Evolutionary conservation across 345 rosid genomes (phyloP).

Genomic region (Draba incana): DNA sequence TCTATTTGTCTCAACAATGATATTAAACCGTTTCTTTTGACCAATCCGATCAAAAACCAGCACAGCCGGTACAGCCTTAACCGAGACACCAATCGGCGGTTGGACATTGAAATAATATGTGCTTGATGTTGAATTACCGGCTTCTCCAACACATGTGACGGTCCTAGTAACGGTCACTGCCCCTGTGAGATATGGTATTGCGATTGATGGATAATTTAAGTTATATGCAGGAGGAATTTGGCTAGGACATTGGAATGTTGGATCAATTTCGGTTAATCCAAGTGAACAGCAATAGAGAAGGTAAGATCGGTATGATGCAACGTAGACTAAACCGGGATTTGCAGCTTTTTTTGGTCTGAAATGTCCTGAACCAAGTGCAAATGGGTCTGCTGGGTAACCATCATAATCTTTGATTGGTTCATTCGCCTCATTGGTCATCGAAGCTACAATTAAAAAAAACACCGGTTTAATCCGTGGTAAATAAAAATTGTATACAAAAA

Average conservation of each 20-base stretch:
- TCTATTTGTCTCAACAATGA: slow-evolving; percentile 36
- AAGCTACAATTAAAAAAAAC: slow-evolving; percentile 47
- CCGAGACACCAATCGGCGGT: slow-evolving; percentile 50
- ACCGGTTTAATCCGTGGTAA: background rate
- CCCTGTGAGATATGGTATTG: slow-evolving; percentile 47
- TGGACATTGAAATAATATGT: slow-evolving; percentile 46
- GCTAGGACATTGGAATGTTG: slow-evolving; percentile 48
- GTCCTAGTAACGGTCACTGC: slow-evolving; percentile 48
- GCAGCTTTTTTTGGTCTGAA: slow-evolving; percentile 55
- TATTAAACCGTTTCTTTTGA: slow-evolving; percentile 53
- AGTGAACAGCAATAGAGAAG: slow-evolving; percentile 53
- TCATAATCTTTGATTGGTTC: slow-evolving; percentile 41
- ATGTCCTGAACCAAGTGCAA: slow-evolving; percentile 64
- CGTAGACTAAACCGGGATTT: slow-evolving; percentile 75
- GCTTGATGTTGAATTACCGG: slow-evolving; percentile 28
- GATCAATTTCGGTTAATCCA: slow-evolving; percentile 22
- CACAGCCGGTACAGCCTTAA: slow-evolving; percentile 48
- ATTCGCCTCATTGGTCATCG: slow-evolving; percentile 45
- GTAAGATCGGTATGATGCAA: slow-evolving; percentile 56
- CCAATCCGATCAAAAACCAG: slow-evolving; percentile 49
- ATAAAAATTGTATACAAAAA: background rate
- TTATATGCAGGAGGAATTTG: slow-evolving; percentile 35
- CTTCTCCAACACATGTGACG: slow-evolving; percentile 58
- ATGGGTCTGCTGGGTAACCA: slow-evolving; percentile 52
- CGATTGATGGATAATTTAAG: slow-evolving; percentile 65